Base-by-base conservation (phyloP, 768 basidiomycete genomes). In the Coprinellus aureogranulatus region DNA sequence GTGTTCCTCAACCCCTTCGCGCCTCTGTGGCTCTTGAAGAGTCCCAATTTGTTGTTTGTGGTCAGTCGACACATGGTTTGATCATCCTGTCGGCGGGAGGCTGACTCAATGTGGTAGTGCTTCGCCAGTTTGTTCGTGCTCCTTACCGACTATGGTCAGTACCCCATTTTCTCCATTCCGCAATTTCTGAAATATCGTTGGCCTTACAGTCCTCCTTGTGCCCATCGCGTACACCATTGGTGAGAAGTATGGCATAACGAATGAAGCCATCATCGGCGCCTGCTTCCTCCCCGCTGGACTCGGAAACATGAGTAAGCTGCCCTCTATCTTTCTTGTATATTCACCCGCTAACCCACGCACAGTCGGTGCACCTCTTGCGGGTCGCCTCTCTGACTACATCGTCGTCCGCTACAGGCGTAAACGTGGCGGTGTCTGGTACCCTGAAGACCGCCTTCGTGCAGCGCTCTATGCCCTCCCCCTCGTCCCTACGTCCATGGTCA, bases 221-320 rank as follows among this genome's bases (percentile, higher is more conserved):
- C 88, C 89, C 0, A 69, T 90, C 5, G 77, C 86, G 0, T 87
- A 83, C 59, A 89, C 87, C 0, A 75, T 90, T 27, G 89, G 85
- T 4, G 71, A 67, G 20, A 73, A 74, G 27, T 88, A 87, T 64
- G 66, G 74, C 30, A 82, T 89, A 49, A 69, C 71, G 2, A 87
- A 84, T 62, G 78, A 83, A 61, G 82, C 80, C 0, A 55, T 83
- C 12, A 77, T 87, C 46, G 85, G 87, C 3, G 77, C 80, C 0
- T 84, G 82, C 60, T 86, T 86, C 70, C 65, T 85, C 1, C 86
- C 85, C 0, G 68, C 71, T n/a, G 86, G 86, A 2, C 39, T 85
- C 10, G 87, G 85, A 10, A 83, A 83, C 61, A 77, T 83, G 58
- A 68, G 86, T 86, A 47, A 26, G n/a, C n/a, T n/a, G 83, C 73